These are phyloP conservation scores for Larix kaempferi DNA, from an alignment of 75 land plant species.

Conservation along the genomic window DNA sequence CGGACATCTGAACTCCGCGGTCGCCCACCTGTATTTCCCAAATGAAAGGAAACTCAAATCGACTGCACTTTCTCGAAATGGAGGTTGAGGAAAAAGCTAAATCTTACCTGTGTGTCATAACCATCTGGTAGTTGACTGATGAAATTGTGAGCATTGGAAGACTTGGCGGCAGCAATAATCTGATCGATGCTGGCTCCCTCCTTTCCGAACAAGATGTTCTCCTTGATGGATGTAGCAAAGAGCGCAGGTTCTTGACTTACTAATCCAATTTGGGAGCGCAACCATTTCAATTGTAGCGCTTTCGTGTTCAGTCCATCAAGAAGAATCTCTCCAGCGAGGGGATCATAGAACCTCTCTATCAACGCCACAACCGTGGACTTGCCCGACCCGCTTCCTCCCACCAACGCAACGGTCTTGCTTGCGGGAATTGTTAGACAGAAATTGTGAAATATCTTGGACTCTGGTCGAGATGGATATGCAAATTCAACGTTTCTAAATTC, in stretches of 20 bases:
- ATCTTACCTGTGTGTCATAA: slow-evolving; percentile 57
- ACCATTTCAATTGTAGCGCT: slow-evolving; percentile 30
- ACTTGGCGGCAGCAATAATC: slow-evolving; percentile 41
- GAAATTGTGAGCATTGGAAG: slow-evolving; percentile 62
- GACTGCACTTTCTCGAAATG: too few species aligned
- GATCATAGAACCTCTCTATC: slow-evolving; percentile 58
- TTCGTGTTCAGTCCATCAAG: slow-evolving; percentile 28
- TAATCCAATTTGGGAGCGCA: slow-evolving; percentile 40
- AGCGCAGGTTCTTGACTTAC: slow-evolving; percentile 55
- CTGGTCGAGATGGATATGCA: slow-evolving; percentile 47
- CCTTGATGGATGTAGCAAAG: slow-evolving; percentile 43
- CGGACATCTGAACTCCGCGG: too few species aligned
- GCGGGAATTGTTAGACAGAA: slow-evolving; percentile 35
- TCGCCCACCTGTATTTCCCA: too few species aligned
- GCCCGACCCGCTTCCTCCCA: slow-evolving; percentile 61
- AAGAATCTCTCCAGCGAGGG: slow-evolving; percentile 28
- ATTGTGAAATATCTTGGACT: slow-evolving; percentile 20
- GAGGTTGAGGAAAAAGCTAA: too few species aligned
- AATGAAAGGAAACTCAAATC: too few species aligned
- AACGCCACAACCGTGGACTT: slow-evolving; percentile 52
- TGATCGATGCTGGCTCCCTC: slow-evolving; percentile 30
- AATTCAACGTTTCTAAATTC: slow-evolving; percentile 42
- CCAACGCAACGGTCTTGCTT: slow-evolving; percentile 51
- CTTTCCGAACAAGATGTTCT: slow-evolving; percentile 48
- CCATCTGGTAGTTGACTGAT: slow-evolving; percentile 36